Base-by-base conservation (phyloP, 2,329 filamentous ascomycete species). In the Neofusicoccum sp. region DNA sequence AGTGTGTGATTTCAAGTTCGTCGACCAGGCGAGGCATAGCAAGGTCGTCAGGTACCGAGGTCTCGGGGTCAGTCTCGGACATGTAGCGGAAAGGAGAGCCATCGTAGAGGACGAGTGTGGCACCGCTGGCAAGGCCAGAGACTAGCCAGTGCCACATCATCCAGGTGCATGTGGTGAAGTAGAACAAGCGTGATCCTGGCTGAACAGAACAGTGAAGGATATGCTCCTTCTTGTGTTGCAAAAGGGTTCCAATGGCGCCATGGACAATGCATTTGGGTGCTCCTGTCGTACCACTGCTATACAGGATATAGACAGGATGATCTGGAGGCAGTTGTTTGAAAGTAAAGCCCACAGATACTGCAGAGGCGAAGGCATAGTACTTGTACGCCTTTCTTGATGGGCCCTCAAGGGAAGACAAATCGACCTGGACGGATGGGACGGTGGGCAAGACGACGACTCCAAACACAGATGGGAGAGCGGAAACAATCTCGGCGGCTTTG, bases 81-180 rank as follows among this genome's bases (percentile, higher is more conserved):
- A 75, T 51, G 58, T 77, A 80, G 58, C 79, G 78, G 79, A 98
- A 98, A 0, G 95, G 95, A 0, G 91, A 96, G 49, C 95, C 95
- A 58, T 96, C 91, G 75, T 97, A 99, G 3, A 98, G 82, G 20
- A 98, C 83, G 11, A 98, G 80, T 0, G 91, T 93, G 9, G 90
- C 85, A 58, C 93, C 93, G 31, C 86, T 87, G 8, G 93, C 90
- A 3, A 98, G 85, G 5, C 88, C 91, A 1, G 91, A 93, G 20
- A 97, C 84, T 41, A 93, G 87, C 93, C 93, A 98, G 73, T 98
- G 93, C 92, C 93, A 97, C 93, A 98, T 98, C 93, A 99, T 98
- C 95, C 93, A 97, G 0, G 91, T 96, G 9, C 89, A 92, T 3
- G 93, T 97, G 1, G 92, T 96, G 78, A 93, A 97, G 78, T 97